phyloP scores from a whole-genome alignment of 2,329 filamentous ascomycete species.

The Elsinoe ampelina region DNA sequence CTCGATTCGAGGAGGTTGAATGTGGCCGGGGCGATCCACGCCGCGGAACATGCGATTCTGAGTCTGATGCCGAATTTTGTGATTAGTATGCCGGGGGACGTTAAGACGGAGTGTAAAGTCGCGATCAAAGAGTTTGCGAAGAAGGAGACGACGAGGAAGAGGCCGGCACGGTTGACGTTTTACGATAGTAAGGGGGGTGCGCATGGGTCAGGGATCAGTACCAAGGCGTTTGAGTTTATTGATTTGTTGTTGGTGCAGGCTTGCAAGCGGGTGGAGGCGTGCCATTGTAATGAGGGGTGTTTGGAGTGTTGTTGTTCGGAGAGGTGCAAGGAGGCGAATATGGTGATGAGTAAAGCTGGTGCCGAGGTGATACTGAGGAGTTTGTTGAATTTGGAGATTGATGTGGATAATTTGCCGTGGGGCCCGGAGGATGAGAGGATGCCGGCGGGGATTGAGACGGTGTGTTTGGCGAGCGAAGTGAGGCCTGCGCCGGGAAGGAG shows the following conservation, averaged over 20 bases:
- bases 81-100: conserved; percentile 79
- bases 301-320: conserved; percentile 84
- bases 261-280: conserved; percentile 64
- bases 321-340: conserved; percentile 73
- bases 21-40: conserved; percentile 82
- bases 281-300: conserved; percentile 70
- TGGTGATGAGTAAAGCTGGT: conserved; percentile 89
- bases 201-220: conserved; percentile 73
- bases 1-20: conserved; percentile 64
- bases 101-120: conserved; percentile 89
- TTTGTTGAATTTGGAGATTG: conserved; percentile 66
- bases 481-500: conserved; percentile 33
- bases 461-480: conserved; percentile 64
- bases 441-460: conserved; percentile 69
- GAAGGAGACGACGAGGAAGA: conserved; percentile 60
- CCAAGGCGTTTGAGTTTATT: conserved; percentile 88
- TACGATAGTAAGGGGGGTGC: conserved; percentile 91
- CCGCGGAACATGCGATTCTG: conserved; percentile 84
- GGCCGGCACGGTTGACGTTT: conserved; percentile 81
- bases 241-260: conserved; percentile 70
- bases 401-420: conserved; percentile 77
- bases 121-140: conserved; percentile 78
- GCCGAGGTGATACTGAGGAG: conserved; percentile 71
- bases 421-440: conserved; percentile 61
- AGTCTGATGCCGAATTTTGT: conserved; percentile 85